These are phyloP conservation scores for Balakata baccata DNA, from an alignment of 345 rosid species.

Conservation along the genomic window DNA sequence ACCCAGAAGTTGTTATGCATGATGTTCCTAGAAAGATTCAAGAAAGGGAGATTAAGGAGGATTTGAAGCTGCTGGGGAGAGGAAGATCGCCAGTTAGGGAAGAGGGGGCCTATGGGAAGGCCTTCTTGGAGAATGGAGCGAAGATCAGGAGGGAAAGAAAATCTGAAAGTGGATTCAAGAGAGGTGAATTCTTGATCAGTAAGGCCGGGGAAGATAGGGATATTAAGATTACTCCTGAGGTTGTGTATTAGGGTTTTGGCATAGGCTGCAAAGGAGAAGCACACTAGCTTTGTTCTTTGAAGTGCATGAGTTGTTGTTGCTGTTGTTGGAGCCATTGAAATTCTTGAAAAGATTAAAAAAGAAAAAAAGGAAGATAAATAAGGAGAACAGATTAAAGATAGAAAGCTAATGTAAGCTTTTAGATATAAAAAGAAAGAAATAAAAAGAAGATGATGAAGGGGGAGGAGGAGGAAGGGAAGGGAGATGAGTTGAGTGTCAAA, in stretches of 20 bases:
- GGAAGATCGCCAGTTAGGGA: conserved; percentile 80
- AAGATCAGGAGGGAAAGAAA: conserved; percentile 84
- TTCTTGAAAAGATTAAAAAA: neutral
- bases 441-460: no score
- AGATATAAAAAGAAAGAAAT: no score
- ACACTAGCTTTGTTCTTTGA: conserved; percentile 33
- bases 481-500: neutral
- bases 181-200: conserved; percentile 55
- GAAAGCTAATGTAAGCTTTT: no score
- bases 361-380: neutral
- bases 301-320: conserved; percentile 4
- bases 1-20: conserved; percentile 57
- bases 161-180: conserved; percentile 51
- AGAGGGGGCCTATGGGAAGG: conserved; percentile 61
- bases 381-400: neutral
- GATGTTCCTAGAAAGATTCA: conserved; percentile 46
- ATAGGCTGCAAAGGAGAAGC: conserved; percentile 69
- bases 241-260: conserved; percentile 51
- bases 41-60: conserved; percentile 48
- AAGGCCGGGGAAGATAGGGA: conserved; percentile 58
- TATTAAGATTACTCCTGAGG: conserved; percentile 39
- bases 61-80: conserved; percentile 55
- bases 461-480: neutral
- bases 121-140: conserved; percentile 78
- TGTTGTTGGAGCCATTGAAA: neutral